phyloP scores from a whole-genome alignment of 1,139 yeast genomes.

The Debaryomyces sp. region DNA sequence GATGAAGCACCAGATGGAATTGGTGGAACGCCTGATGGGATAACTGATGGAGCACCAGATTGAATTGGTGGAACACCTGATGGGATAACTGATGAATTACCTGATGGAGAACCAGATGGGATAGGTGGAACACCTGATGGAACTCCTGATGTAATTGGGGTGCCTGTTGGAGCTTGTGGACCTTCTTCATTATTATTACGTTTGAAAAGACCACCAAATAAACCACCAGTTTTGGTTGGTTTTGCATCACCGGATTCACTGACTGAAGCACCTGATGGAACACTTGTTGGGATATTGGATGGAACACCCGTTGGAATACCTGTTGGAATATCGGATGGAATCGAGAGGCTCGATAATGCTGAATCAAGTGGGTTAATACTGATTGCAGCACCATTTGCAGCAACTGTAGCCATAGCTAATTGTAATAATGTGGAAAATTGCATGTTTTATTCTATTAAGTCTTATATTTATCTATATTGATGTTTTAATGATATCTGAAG shows the following conservation, averaged over 20 bases:
- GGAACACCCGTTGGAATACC: background rate
- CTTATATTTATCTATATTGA: background rate
- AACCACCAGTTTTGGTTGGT: background rate
- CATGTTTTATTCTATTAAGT: background rate
- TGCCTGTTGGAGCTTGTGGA: background rate
- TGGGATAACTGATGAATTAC: background rate
- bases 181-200: background rate
- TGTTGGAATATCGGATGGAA: background rate
- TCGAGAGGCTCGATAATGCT: background rate
- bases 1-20: background rate
- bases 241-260: background rate
- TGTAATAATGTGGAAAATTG: conserved; percentile 1
- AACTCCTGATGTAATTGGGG: background rate
- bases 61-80: background rate
- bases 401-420: background rate
- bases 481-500: background rate
- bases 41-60: background rate
- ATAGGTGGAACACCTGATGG: background rate
- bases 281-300: background rate
- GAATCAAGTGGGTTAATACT: conserved; percentile 1
- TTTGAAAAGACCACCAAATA: background rate
- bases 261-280: background rate
- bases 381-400: background rate
- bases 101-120: background rate
- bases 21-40: background rate